These are phyloP conservation scores for Rhynchosporium graminicola DNA, from an alignment of 2,329 filamentous ascomycete genomes.

Conservation along the genomic window DNA sequence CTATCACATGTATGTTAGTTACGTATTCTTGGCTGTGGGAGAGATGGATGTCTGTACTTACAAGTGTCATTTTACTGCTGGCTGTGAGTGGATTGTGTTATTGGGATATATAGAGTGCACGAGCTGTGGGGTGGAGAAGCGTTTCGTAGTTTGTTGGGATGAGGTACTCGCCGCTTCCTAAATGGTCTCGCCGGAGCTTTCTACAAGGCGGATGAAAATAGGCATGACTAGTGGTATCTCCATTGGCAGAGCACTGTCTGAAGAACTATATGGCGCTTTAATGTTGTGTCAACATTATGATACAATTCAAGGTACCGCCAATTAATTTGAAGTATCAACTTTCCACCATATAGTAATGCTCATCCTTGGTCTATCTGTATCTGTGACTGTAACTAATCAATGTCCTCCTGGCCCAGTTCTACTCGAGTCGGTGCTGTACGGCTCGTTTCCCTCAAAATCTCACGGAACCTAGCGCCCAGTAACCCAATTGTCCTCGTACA, in stretches of 20 bases:
- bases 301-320: too few species aligned
- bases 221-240: too few species aligned
- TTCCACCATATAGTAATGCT: too few species aligned
- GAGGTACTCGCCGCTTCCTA: not conserved
- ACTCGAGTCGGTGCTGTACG: constrained; percentile 1
- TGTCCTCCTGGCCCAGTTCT: not conserved
- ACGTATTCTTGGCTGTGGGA: not conserved
- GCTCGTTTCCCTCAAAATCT: constrained; percentile 12
- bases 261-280: too few species aligned
- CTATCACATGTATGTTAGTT: not conserved
- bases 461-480: constrained; percentile 5
- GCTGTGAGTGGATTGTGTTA: not conserved
- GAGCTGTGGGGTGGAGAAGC: not conserved
- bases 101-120: not conserved
- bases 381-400: not conserved
- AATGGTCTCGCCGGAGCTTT: too few species aligned
- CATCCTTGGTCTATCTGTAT: not conserved
- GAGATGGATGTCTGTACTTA: not conserved
- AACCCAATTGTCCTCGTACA: constrained; percentile 12
- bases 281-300: too few species aligned
- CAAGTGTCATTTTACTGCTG: not conserved
- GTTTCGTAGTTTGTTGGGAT: not conserved
- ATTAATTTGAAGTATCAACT: too few species aligned
- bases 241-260: too few species aligned
- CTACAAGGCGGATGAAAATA: too few species aligned